A percentile compares a stretch with the other conserved stretches of the same genome.
Conservation (phyloP, 2,329 filamentous ascomycete genomes). For the Rutstroemia sp. region DNA sequence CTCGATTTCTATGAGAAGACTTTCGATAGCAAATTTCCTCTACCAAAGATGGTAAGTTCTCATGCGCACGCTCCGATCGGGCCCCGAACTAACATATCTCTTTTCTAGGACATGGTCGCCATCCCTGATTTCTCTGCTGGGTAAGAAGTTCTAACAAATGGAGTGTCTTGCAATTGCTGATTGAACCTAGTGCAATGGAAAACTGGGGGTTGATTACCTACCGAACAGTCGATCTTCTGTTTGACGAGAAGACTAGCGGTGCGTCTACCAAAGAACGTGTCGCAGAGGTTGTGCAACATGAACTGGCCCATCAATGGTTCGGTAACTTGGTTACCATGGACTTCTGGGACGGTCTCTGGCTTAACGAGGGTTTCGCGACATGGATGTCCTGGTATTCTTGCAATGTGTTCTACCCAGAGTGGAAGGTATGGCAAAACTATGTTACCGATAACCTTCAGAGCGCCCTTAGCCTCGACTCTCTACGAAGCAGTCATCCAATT, state of each 20-base stretch:
- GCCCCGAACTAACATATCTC: too few relatives aligned
- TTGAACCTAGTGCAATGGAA: conserved; percentile 66
- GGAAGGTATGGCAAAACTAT: conserved; percentile 96
- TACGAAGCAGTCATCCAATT: conserved; percentile 92
- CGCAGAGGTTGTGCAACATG: conserved; percentile 93
- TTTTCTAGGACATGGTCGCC: conserved; percentile 67
- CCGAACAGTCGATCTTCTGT: conserved; percentile 80
- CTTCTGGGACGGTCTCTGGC: conserved; percentile 96
- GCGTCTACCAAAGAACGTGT: conserved; percentile 87
- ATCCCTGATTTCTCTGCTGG: conserved; percentile 94
- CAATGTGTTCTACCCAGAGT: conserved; percentile 93
- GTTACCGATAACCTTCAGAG: conserved; percentile 88
- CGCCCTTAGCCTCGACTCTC: conserved; percentile 78
- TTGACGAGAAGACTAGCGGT: conserved; percentile 86
- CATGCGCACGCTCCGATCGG: neutral
- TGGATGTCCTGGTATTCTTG: conserved; percentile 94
- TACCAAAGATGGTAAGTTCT: conserved; percentile 66
- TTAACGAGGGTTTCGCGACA: conserved; percentile 89
- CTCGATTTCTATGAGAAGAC: conserved; percentile 93
- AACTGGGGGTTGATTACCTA: conserved; percentile 98
- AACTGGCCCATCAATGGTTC: conserved; percentile 97
- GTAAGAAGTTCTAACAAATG: conserved; percentile 2
- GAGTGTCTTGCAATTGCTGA: neutral
- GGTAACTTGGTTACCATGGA: conserved; percentile 97
- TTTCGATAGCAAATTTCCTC: conserved; percentile 78